phyloP scores from a whole-genome alignment of 2,329 filamentous ascomycete genomes.

The Aspergillus clavatus region DNA sequence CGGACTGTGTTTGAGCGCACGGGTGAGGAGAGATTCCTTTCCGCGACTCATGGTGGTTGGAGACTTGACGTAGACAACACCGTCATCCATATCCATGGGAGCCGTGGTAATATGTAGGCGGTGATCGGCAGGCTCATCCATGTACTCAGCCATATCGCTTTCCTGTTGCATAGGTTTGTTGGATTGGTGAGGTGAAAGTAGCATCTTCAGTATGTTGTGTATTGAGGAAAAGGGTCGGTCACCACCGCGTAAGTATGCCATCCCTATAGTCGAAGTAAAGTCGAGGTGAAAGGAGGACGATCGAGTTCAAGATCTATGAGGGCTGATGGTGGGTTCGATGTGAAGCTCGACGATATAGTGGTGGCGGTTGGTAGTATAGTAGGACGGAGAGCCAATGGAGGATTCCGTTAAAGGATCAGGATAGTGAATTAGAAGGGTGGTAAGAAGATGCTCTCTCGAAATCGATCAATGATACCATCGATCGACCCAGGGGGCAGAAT shows the following conservation, averaged over 20 bases:
- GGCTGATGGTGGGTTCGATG: constrained; percentile 5
- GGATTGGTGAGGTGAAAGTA: constrained; percentile 39
- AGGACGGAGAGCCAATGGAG: constrained; percentile 8
- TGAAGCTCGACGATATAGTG: constrained; percentile 12
- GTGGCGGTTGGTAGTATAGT: background rate
- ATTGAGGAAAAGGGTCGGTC: constrained; percentile 34
- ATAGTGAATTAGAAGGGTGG: constrained; percentile 11
- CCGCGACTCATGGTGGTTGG: constrained; percentile 48
- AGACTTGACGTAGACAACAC: constrained; percentile 45
- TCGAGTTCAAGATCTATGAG: constrained; percentile 6
- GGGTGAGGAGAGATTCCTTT: constrained; percentile 80
- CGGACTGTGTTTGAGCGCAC: constrained; percentile 67
- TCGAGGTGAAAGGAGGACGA: background rate
- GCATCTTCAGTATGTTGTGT: constrained; percentile 43
- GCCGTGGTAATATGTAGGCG: constrained; percentile 26
- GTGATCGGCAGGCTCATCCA: constrained; percentile 80
- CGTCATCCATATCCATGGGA: constrained; percentile 26
- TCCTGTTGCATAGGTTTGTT: constrained; percentile 40
- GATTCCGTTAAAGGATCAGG: constrained; percentile 10
- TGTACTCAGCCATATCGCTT: constrained; percentile 67
- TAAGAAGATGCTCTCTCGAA: constrained; percentile 22
- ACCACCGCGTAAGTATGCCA: constrained; percentile 30
- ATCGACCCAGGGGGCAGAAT: constrained; percentile 26
- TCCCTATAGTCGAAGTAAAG: constrained; percentile 14
- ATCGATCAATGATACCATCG: constrained; percentile 24